These are phyloP conservation scores for Striga hermonthica DNA, from an alignment of 305 asterid species.

Conservation along the genomic window DNA sequence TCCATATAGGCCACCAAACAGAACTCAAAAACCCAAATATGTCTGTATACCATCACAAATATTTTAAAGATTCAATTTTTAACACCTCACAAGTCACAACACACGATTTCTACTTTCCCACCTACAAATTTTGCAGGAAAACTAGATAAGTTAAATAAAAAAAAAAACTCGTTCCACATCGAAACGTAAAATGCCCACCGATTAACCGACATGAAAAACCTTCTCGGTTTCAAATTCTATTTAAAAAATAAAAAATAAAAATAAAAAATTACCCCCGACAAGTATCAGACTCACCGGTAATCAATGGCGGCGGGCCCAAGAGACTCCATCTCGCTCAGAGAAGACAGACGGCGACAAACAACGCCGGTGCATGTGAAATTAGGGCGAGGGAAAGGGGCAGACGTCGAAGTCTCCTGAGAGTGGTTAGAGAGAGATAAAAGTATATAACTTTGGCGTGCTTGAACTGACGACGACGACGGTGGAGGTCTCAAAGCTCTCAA, in stretches of 20 bases:
- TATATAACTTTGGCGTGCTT: constrained; percentile 25
- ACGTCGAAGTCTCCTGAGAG: constrained; percentile 37
- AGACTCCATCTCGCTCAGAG: constrained; percentile 37
- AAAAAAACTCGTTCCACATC: neutral
- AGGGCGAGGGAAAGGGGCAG: constrained; percentile 23
- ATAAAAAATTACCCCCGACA: neutral
- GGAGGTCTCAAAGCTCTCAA: constrained; percentile 35
- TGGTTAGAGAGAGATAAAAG: constrained; percentile 17
- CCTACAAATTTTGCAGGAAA: no score
- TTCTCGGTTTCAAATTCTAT: neutral
- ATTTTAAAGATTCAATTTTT: neutral
- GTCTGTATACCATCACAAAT: no score
- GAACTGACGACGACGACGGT: constrained; percentile 26
- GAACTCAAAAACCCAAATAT: neutral
- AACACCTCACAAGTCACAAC: neutral
- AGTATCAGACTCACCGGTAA: constrained; percentile 42
- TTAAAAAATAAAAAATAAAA: no score
- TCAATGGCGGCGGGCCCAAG: constrained; percentile 51
- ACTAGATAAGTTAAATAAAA: neutral
- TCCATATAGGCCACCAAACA: constrained; percentile 6
- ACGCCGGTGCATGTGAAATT: constrained; percentile 16
- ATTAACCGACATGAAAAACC: neutral
- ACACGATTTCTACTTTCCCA: no score
- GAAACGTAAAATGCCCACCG: neutral
- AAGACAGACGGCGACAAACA: constrained; percentile 39